phyloP scores from a whole-genome alignment of 2,329 filamentous ascomycete species.

The Curvularia hawaiiensis region DNA sequence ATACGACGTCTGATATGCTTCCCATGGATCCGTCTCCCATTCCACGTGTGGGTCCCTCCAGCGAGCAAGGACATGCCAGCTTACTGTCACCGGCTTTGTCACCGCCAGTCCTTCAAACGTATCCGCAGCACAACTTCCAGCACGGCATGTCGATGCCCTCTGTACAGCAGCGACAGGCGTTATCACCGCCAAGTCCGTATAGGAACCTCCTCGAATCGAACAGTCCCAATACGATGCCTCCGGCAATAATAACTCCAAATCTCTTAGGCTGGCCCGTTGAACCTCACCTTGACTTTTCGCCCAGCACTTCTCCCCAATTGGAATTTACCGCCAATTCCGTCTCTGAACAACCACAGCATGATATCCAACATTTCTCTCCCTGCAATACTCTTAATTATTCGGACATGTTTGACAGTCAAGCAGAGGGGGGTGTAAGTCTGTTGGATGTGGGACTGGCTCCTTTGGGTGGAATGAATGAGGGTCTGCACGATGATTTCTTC shows the following conservation, averaged over 20 bases:
- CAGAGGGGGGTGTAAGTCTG: slow-evolving; percentile 9
- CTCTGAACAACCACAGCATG: slow-evolving; percentile 1
- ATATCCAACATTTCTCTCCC: neutral
- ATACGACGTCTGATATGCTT: slow-evolving; percentile 1
- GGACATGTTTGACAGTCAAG: slow-evolving; percentile 8
- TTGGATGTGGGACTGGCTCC: slow-evolving; percentile 8
- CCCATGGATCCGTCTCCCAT: neutral
- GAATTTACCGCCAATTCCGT: neutral
- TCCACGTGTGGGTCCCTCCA: slow-evolving; percentile 2
- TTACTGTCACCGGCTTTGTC: slow-evolving; percentile 3
- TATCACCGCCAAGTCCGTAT: slow-evolving; percentile 11
- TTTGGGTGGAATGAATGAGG: neutral
- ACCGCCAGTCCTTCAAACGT: neutral
- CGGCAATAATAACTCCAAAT: neutral
- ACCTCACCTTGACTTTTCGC: neutral
- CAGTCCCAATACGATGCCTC: slow-evolving; percentile 2
- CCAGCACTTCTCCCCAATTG: neutral
- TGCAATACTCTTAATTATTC: neutral
- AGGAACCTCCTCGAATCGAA: slow-evolving; percentile 1
- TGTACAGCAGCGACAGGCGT: slow-evolving; percentile 5
- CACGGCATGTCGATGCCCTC: slow-evolving; percentile 9
- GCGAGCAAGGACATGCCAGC: slow-evolving; percentile 1
- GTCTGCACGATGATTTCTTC: neutral
- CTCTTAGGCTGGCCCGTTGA: slow-evolving; percentile 10
- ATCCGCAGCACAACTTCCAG: slow-evolving; percentile 1